Percentiles rank a stretch among this genome's conserved stretches.
Evolutionary conservation across 441 rosid genomes (phyloP).

Genomic region (Rhodomyrtus psidioides): DNA sequence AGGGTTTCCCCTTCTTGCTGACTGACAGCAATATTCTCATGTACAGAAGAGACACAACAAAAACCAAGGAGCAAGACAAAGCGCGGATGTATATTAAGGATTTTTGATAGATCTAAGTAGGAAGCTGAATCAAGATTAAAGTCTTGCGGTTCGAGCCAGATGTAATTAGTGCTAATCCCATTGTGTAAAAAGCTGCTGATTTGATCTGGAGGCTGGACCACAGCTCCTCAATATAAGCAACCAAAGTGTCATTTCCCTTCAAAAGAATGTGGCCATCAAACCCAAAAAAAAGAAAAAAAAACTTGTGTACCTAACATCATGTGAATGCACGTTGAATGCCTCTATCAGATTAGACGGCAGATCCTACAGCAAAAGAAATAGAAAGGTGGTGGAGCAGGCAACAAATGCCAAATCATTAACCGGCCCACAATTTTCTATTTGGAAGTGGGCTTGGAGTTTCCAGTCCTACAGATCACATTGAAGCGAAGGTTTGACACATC

Average conservation of each 20-base stretch:
- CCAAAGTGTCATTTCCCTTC: not conserved
- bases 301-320: not conserved
- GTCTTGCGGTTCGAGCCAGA: not conserved
- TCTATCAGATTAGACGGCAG: not conserved
- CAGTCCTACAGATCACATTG: not conserved
- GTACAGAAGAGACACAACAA: not conserved
- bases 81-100: not conserved
- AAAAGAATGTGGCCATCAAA: not conserved
- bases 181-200: not conserved
- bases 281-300: too few species aligned
- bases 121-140: not conserved
- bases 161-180: not conserved
- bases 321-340: not conserved
- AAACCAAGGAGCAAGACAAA: not conserved
- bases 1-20: slow-evolving; percentile 41
- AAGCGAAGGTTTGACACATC: not conserved
- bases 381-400: not conserved
- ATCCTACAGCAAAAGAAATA: not conserved
- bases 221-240: not conserved
- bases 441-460: not conserved
- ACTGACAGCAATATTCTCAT: not conserved
- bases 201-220: not conserved
- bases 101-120: not conserved
- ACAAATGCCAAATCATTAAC: not conserved
- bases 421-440: not conserved